These are phyloP conservation scores for Aspergillus avenaceus DNA, from an alignment of 495 filamentous ascomycete species.

Conservation along the genomic window DNA sequence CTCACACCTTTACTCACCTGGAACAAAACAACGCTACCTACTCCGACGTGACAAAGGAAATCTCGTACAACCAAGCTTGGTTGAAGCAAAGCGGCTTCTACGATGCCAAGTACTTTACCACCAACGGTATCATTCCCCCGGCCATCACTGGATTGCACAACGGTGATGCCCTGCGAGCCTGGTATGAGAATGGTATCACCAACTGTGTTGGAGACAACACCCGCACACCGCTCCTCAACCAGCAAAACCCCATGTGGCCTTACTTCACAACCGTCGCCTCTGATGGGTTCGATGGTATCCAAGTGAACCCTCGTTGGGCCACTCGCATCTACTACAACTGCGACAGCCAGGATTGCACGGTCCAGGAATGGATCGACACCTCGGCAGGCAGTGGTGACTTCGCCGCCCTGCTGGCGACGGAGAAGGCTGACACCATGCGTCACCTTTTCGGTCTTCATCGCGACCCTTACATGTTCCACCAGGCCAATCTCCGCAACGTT, in stretches of 20 bases:
- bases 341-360: conserved; percentile 49
- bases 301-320: conserved; percentile 58
- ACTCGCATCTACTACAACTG: conserved; percentile 66
- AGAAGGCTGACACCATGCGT: conserved; percentile 48
- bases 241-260: conserved; percentile 50
- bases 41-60: conserved; percentile 51
- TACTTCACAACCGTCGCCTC: conserved; percentile 44
- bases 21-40: conserved; percentile 60
- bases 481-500: conserved; percentile 55
- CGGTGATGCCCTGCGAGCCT: conserved; percentile 57
- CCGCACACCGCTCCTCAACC: conserved; percentile 45
- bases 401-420: conserved; percentile 42
- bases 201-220: conserved; percentile 65
- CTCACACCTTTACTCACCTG: conserved; percentile 62
- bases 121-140: conserved; percentile 56
- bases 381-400: conserved; percentile 49
- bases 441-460: conserved; percentile 53
- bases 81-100: conserved; percentile 47
- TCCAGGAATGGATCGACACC: conserved; percentile 58
- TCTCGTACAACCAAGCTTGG: conserved; percentile 59
- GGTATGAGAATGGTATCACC: conserved; percentile 53
- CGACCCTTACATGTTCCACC: conserved; percentile 48
- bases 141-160: conserved; percentile 64
- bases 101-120: conserved; percentile 37
- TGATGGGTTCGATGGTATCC: conserved; percentile 54